Conservation (phyloP, 805 yeast genomes). For the Metschnikowia peoriensis region DNA sequence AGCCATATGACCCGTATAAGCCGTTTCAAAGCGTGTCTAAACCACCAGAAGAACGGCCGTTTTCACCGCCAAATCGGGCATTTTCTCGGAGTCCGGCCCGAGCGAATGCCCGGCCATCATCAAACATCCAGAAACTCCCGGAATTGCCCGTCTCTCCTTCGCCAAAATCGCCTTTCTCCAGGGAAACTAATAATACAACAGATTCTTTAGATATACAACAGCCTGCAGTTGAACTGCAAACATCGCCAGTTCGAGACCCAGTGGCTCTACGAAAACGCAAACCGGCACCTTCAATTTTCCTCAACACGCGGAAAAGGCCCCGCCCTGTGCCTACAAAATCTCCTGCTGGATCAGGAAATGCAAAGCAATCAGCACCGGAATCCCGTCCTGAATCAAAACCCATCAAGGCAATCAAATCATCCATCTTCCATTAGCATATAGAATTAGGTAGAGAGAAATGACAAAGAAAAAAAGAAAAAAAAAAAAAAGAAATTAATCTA, state of each 20-base stretch:
- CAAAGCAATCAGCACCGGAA: not conserved
- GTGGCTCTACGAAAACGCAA: conserved; percentile 4
- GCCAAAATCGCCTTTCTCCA: not conserved
- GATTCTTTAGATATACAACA: not conserved
- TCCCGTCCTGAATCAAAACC: conserved; percentile 1
- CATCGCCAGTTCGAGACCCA: not conserved
- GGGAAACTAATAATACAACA: not conserved
- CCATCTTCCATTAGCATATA: conserved; percentile 24
- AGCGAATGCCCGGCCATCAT: not conserved
- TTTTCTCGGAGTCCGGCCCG: not conserved
- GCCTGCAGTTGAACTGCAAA: not conserved
- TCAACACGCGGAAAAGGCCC: conserved; percentile 9
- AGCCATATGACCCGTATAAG: conserved; percentile 12
- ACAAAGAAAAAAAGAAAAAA: too few species aligned
- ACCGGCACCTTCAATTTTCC: conserved; percentile 15
- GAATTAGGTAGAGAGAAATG: too few species aligned
- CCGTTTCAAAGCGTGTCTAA: conserved; percentile 3
- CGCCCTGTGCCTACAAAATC: not conserved
- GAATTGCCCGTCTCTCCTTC: not conserved
- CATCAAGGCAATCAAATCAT: conserved; percentile 26
- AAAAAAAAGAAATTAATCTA: too few species aligned
- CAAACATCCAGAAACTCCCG: too few species aligned
- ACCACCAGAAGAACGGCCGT: not conserved
- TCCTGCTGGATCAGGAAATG: not conserved
- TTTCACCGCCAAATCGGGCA: not conserved